Conservation (phyloP, 1,284 basidiomycete species). For the Butyriboletus pseudospeciosus region DNA sequence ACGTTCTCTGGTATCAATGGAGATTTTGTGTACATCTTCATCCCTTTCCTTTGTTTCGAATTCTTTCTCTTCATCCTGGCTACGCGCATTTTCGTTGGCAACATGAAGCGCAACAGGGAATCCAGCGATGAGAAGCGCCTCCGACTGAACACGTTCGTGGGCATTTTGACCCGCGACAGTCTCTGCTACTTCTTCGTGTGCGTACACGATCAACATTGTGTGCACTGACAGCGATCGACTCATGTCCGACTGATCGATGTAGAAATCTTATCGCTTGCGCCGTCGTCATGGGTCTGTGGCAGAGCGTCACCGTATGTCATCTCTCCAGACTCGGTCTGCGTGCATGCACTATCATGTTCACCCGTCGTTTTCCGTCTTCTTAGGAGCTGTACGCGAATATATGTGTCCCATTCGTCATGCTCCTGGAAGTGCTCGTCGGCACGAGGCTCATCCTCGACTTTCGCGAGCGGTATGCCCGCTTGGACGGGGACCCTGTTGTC, state of each 20-base stretch:
- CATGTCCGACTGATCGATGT: neutral
- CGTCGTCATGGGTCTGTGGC: slow-evolving; percentile 29
- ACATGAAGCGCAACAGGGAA: slow-evolving; percentile 2
- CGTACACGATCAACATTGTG: neutral
- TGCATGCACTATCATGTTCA: neutral
- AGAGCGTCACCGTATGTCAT: slow-evolving; percentile 22
- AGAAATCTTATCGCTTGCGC: slow-evolving; percentile 27
- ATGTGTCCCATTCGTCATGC: slow-evolving; percentile 32
- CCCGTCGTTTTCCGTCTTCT: neutral
- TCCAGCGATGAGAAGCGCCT: neutral
- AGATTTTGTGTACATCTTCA: slow-evolving; percentile 28
- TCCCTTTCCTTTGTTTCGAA: slow-evolving; percentile 31
- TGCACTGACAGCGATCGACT: neutral
- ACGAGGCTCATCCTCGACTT: slow-evolving; percentile 33
- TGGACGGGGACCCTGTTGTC: slow-evolving; percentile 8
- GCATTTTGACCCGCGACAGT: slow-evolving; percentile 28
- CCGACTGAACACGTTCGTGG: slow-evolving; percentile 21
- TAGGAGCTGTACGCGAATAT: slow-evolving; percentile 29
- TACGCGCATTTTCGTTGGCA: slow-evolving; percentile 14
- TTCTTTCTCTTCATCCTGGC: slow-evolving; percentile 24
- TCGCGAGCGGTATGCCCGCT: slow-evolving; percentile 28
- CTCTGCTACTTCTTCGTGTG: slow-evolving; percentile 33
- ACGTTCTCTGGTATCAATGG: slow-evolving; percentile 20
- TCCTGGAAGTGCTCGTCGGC: slow-evolving; percentile 30
- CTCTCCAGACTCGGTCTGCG: neutral